These are phyloP conservation scores for Sclerotinia trifoliorum DNA, from an alignment of 2,329 filamentous ascomycete species.

Conservation along the genomic window DNA sequence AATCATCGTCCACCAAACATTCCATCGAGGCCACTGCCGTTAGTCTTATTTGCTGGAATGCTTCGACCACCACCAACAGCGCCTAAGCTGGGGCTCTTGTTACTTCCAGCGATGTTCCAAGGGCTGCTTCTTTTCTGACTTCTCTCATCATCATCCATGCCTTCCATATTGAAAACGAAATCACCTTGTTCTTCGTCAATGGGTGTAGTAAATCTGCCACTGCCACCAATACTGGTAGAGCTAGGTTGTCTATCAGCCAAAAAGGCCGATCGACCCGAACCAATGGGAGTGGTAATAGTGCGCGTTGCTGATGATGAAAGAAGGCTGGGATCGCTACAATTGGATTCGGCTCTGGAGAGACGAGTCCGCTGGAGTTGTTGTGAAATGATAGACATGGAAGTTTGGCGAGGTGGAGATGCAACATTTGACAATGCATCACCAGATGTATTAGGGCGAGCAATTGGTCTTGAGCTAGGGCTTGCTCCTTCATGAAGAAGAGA, in stretches of 20 bases:
- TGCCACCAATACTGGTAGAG: conserved; percentile 50
- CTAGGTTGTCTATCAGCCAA: conserved; percentile 58
- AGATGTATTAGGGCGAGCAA: conserved; percentile 42
- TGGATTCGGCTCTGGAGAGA: conserved; percentile 46
- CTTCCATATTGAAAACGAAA: conserved; percentile 66
- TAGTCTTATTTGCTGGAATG: conserved; percentile 9
- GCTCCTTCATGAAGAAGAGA: conserved; percentile 58
- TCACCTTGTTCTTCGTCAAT: conserved; percentile 65
- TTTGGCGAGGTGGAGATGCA: conserved; percentile 40
- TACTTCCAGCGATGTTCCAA: conserved; percentile 34
- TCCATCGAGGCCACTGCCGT: conserved; percentile 25
- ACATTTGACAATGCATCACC: conserved; percentile 38
- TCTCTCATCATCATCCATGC: conserved; percentile 60
- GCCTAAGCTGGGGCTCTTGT: conserved; percentile 32
- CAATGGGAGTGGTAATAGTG: conserved; percentile 44
- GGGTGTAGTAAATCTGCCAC: conserved; percentile 60
- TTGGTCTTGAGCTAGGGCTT: conserved; percentile 43
- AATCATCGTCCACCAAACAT: conserved; percentile 29
- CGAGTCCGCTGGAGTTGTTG: conserved; percentile 62
- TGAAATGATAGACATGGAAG: conserved; percentile 56
- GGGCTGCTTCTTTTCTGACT: conserved; percentile 43
- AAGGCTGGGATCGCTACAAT: conserved; percentile 49
- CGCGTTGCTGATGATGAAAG: conserved; percentile 46
- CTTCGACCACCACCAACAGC: conserved; percentile 29
- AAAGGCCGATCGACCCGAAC: conserved; percentile 43